Evolutionary conservation across 345 rosid species (phyloP).

Genomic region (Sisymbrium irio): DNA sequence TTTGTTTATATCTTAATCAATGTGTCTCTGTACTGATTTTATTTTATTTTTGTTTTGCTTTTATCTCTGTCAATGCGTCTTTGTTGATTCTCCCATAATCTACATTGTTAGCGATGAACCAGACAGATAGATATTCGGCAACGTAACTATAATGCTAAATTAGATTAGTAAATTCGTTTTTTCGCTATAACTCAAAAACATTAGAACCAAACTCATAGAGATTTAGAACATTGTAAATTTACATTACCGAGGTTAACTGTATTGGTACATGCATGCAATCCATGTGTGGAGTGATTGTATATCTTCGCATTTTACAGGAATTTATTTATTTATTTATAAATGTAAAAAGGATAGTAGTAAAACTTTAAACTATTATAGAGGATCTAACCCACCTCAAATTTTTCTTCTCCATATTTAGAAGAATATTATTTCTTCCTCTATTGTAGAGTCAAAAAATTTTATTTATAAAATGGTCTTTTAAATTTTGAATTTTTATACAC

Average conservation of each 20-base stretch:
- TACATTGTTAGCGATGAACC: too few relatives aligned
- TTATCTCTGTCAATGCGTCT: neutral
- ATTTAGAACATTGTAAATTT: neutral
- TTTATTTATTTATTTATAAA: too few relatives aligned
- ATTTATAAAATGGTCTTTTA: too few relatives aligned
- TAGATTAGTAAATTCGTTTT: neutral
- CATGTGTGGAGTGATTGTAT: neutral
- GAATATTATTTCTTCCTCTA: too few relatives aligned
- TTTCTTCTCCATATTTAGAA: too few relatives aligned
- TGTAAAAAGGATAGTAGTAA: too few relatives aligned
- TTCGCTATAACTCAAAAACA: neutral
- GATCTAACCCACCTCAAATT: too few relatives aligned
- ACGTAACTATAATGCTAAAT: neutral
- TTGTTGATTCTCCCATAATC: neutral
- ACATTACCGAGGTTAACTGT: neutral
- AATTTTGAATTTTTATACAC: too few relatives aligned
- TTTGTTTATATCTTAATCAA: constrained; percentile 1
- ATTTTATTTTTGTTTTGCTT: neutral
- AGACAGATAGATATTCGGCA: too few relatives aligned
- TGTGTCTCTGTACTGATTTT: neutral
- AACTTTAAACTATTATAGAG: too few relatives aligned
- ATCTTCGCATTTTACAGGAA: too few relatives aligned
- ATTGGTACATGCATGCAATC: neutral
- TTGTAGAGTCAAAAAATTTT: too few relatives aligned
- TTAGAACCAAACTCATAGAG: neutral